Conservation (phyloP, 192 early-diverging fungal species). For the Podila clonocystis region DNA sequence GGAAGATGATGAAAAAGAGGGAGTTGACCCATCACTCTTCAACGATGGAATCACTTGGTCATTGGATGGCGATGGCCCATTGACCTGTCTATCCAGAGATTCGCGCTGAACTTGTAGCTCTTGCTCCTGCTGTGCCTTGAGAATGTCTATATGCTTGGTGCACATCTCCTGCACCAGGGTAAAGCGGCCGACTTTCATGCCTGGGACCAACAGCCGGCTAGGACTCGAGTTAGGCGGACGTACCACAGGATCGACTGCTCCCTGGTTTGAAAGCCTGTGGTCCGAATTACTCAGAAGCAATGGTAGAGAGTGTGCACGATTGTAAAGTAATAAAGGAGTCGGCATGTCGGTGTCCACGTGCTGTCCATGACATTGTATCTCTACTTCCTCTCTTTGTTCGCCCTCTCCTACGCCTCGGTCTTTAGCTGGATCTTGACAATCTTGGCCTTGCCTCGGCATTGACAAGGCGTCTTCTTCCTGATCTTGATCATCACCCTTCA, state of each 20-base stretch:
- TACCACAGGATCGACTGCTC: background rate
- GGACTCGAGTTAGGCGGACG: slow-evolving; percentile 7
- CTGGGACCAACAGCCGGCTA: slow-evolving; percentile 13
- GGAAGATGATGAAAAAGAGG: background rate
- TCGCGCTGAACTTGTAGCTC: background rate
- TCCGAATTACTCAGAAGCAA: background rate
- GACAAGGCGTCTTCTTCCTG: background rate
- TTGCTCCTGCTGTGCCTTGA: slow-evolving; percentile 10
- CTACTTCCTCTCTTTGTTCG: background rate
- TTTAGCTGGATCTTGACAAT: too few relatives aligned
- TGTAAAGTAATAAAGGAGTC: background rate
- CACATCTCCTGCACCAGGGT: slow-evolving; percentile 30
- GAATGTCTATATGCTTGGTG: slow-evolving; percentile 17
- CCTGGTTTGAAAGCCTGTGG: too few relatives aligned
- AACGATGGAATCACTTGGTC: background rate
- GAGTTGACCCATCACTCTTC: background rate
- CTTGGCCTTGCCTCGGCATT: background rate
- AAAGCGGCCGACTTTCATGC: slow-evolving; percentile 45
- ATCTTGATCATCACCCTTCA: background rate
- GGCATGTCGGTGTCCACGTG: too few relatives aligned
- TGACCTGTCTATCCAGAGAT: slow-evolving; percentile 5
- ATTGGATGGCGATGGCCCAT: background rate
- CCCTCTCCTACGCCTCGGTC: background rate
- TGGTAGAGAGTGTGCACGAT: background rate
- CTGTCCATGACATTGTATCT: background rate